These are phyloP conservation scores for Phytophthora sansomeana DNA, from an alignment of 352 stramenopile genomes.

Conservation along the genomic window DNA sequence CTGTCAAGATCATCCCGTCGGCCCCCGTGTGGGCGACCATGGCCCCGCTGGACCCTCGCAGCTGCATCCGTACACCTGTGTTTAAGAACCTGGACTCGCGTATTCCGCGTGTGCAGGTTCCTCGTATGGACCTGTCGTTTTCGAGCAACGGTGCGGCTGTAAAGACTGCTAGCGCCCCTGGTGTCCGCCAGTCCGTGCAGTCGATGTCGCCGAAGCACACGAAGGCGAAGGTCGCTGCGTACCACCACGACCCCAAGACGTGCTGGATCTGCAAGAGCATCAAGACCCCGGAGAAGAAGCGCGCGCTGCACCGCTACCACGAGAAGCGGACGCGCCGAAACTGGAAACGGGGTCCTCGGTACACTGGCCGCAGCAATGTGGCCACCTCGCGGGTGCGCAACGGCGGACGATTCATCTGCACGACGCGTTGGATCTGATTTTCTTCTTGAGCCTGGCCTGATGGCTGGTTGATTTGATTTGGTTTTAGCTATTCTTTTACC, in stretches of 20 bases:
- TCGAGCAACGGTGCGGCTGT: conserved; percentile 26
- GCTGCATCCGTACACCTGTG: conserved; percentile 76
- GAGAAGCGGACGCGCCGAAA: conserved; percentile 86
- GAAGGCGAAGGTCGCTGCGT: conserved; percentile 59
- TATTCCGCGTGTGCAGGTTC: conserved; percentile 71
- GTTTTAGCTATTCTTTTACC: conserved; percentile 37
- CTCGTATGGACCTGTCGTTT: conserved; percentile 77
- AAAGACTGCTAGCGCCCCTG: conserved; percentile 19
- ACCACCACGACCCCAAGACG: conserved; percentile 73
- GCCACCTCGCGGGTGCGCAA: conserved; percentile 84
- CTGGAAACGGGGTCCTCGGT: conserved; percentile 86
- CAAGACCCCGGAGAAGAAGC: conserved; percentile 86
- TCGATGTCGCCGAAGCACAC: conserved; percentile 60
- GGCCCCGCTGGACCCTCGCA: conserved; percentile 78
- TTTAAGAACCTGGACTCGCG: conserved; percentile 84
- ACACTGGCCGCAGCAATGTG: conserved; percentile 81
- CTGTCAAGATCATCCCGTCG: conserved; percentile 58
- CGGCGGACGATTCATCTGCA: conserved; percentile 84
- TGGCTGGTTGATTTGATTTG: conserved; percentile 43
- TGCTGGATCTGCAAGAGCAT: conserved; percentile 92
- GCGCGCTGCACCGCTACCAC: conserved; percentile 80
- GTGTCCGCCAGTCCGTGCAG: conserved; percentile 19
- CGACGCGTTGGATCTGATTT: conserved; percentile 81
- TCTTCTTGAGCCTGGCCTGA: conserved; percentile 34
- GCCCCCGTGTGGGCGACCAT: conserved; percentile 58